Evolutionary conservation across 2,329 filamentous ascomycete genomes (phyloP), one percentile per base, ranked within the genome.

Genomic region (Aspergillus ochraceus): DNA sequence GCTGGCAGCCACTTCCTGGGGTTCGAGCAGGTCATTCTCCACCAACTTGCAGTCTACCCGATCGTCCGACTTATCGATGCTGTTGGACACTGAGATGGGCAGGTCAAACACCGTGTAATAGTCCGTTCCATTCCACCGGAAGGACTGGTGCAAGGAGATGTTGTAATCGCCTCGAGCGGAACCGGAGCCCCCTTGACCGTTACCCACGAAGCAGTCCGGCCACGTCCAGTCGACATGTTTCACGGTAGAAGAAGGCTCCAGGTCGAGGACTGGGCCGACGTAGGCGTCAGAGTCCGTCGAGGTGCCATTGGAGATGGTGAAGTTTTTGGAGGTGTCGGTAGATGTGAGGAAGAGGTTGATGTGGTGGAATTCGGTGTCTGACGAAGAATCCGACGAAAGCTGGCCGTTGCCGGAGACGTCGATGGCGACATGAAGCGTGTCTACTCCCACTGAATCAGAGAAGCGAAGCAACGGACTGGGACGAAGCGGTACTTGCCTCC

Each of bases 161-260:
- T 91, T 90, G 70, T 90, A 90, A 19, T 78, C 75, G 2, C 88
- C 88, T 2, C 86, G 80, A 24, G 82, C 83, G 54, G 81, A 85
- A 58, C 77, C 77, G 0, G 74, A 71, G 3, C 74, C 71, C 1
- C 71, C 66, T 26, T 81, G 72, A 2, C 85, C 86, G 53, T 87
- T 77, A 19, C 88, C 88, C 2, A 86, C 84, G 0, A 91, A 78
- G 66, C 88, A 91, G 59, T 84, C 82, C 0, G 89, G 88, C 88
- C 88, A 91, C 20, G 84, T 78, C 86, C 88, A 91, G 69, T 88
- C 87, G 62, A 90, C 81, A 70, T 91, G 88, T 71, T 91, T 91
- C 49, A 91, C 89, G 0, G 88, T 90, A 68, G 87, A 89, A 3
- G 84, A 83, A 0, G 81, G 74, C 68, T 91, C 88, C 62, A 88